These are phyloP conservation scores for Ogataea hybrid DNA, from an alignment of 1,139 yeast species.

Conservation along the genomic window DNA sequence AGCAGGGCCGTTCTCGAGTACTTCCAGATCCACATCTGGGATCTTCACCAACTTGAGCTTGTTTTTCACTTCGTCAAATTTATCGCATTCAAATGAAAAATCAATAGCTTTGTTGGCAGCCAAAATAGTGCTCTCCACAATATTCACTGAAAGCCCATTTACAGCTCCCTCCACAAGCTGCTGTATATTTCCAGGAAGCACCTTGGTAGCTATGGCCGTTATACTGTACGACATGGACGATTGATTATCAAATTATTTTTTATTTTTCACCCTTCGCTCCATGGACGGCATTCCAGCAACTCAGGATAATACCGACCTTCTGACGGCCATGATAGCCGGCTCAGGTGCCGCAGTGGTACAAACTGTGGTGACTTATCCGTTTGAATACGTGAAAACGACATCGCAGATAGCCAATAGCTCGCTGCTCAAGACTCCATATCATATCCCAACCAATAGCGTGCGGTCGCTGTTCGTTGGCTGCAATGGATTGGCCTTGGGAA, in stretches of 20 bases:
- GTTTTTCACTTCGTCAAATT: slow-evolving; percentile 9
- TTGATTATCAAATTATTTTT: background rate
- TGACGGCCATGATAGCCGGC: slow-evolving; percentile 74
- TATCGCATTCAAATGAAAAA: slow-evolving; percentile 26
- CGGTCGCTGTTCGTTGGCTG: slow-evolving; percentile 65
- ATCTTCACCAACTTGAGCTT: slow-evolving; percentile 21
- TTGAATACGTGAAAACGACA: slow-evolving; percentile 73
- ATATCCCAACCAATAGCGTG: slow-evolving; percentile 36
- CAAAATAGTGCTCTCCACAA: slow-evolving; percentile 27
- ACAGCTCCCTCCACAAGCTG: slow-evolving; percentile 11
- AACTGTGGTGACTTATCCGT: slow-evolving; percentile 74
- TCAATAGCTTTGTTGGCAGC: slow-evolving; percentile 35
- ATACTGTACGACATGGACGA: slow-evolving; percentile 25
- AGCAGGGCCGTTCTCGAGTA: slow-evolving; percentile 37
- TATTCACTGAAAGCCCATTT: slow-evolving; percentile 28
- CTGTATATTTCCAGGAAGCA: slow-evolving; percentile 3
- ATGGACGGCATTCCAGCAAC: slow-evolving; percentile 22
- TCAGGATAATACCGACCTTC: slow-evolving; percentile 18
- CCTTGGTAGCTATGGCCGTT: slow-evolving; percentile 30
- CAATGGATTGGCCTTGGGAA: slow-evolving; percentile 77
- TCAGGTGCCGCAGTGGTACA: slow-evolving; percentile 72
- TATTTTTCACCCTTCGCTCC: slow-evolving; percentile 1
- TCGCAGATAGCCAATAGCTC: slow-evolving; percentile 46
- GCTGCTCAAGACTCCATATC: slow-evolving; percentile 38
- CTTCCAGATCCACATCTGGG: slow-evolving; percentile 41